Conservation (phyloP, 305 asterid species). For the Rubia balearica region DNA sequence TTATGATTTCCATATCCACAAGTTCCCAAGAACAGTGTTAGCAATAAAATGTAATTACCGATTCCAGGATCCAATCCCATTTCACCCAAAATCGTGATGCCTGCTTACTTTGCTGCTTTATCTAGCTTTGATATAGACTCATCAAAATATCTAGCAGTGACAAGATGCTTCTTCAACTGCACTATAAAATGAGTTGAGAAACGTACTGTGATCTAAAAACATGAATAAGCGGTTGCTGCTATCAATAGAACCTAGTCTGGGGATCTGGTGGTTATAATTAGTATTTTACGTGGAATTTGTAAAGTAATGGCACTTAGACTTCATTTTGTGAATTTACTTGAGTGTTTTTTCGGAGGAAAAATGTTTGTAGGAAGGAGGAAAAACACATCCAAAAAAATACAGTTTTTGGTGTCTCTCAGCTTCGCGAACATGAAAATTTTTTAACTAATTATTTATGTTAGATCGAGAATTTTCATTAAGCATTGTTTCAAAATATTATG, state of each 20-base stretch:
- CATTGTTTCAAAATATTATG: background rate
- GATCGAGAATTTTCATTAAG: background rate
- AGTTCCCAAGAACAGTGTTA: background rate
- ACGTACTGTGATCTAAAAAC: background rate
- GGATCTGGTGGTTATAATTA: background rate
- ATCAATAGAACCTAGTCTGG: background rate
- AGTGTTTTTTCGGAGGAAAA: background rate
- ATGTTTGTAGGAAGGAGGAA: background rate
- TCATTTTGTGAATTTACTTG: background rate
- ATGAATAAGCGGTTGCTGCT: background rate
- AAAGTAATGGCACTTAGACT: background rate
- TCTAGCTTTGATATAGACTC: slow-evolving; percentile 78
- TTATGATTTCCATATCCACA: background rate
- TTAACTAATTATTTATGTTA: background rate
- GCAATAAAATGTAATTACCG: slow-evolving; percentile 35
- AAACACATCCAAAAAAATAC: background rate
- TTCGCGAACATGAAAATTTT: background rate
- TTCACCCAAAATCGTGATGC: slow-evolving; percentile 82
- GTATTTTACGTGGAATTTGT: no score
- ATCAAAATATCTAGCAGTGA: slow-evolving; percentile 93
- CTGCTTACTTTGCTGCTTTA: slow-evolving; percentile 60
- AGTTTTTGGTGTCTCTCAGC: background rate
- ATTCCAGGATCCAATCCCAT: slow-evolving; percentile 99
- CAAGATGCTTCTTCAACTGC: slow-evolving; percentile 81
- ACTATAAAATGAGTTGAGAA: slow-evolving; percentile 11